Base-by-base conservation (phyloP, 352 stramenopile species). In the Pythium dissimile region DNA sequence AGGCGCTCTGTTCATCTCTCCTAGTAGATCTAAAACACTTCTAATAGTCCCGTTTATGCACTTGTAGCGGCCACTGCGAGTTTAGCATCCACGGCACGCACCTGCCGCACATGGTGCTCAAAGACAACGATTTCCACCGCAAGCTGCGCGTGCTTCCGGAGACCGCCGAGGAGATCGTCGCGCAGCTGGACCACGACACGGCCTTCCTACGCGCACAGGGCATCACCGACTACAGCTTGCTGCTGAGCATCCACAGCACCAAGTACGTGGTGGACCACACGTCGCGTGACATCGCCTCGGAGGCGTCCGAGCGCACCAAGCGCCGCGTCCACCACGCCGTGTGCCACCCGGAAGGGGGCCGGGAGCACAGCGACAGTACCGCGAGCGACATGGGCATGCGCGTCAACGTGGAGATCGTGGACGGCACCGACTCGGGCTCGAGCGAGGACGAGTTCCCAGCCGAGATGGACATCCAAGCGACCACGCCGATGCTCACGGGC, bases 141-240 rank as follows among this genome's bases (percentile, higher is more conserved):
- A 92, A 93, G 59, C 67, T 96, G 32, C 82, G 80, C 10, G 74
- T 93, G 26, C 64, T 84, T 18, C 68, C 79, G 11, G 75, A 89
- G 37, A 44, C 51, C 72, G 81, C 81, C 26, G 62, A 81, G 16
- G 73, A 72, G 18, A 75, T 92, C 30, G 73, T 92, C 20, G 51
- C 58, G 1, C 80, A 92, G 54, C 69, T 96, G 21, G 74, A 85
- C 41, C 70, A 56, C 11, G 86, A 96, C 45, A 89, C 72, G 52
- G 72, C 72, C 7, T 96, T 95, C 38, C 57, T 96, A 27, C 73
- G 75, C 21, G 63, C 72, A 10, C 77, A 93, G 59, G 86, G 86
- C 16, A 90, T 96, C 60, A 96, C 94, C 70, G 88, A 96, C 69
- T 96, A 96, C 67, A 92, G 78, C 21, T 57, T 96, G 24, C 56